Evolutionary conservation across 306 rosid genomes (phyloP).

Genomic region (Lathyrus oleraceus): DNA sequence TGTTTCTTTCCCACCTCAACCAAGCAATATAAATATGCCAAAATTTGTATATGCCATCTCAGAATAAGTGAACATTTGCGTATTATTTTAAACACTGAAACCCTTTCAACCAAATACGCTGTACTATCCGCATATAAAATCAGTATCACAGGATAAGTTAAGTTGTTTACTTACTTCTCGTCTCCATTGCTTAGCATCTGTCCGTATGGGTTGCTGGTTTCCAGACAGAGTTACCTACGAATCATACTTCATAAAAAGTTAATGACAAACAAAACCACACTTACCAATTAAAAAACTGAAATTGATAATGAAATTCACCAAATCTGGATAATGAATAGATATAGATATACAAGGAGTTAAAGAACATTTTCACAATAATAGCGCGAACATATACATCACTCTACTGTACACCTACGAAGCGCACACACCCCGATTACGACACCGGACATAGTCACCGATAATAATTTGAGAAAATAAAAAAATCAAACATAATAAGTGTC

Average conservation of each 20-base stretch:
- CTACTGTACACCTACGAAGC: no score
- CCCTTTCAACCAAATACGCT: neutral
- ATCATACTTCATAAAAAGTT: slow-evolving; percentile 28
- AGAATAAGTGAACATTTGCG: neutral
- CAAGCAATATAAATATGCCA: slow-evolving; percentile 2
- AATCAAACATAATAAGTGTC: no score
- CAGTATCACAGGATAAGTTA: slow-evolving; percentile 2
- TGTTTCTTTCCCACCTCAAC: neutral
- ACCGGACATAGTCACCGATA: no score
- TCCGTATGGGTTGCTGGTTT: slow-evolving; percentile 79
- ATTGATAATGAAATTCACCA: neutral
- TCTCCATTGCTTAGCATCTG: slow-evolving; percentile 83
- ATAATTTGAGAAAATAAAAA: no score
- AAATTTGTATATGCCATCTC: neutral
- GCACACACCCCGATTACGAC: no score
- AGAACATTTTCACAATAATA: neutral
- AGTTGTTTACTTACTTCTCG: slow-evolving; percentile 56
- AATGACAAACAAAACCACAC: slow-evolving; percentile 24
- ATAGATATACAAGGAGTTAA: neutral
- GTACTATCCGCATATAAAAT: neutral
- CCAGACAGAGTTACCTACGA: slow-evolving; percentile 78
- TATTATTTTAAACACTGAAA: neutral
- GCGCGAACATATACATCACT: neutral
- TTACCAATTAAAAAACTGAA: slow-evolving; percentile 11
- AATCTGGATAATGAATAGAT: neutral